Evolutionary conservation across 805 yeast species (phyloP).

Genomic region (Kregervanrija delftensis): DNA sequence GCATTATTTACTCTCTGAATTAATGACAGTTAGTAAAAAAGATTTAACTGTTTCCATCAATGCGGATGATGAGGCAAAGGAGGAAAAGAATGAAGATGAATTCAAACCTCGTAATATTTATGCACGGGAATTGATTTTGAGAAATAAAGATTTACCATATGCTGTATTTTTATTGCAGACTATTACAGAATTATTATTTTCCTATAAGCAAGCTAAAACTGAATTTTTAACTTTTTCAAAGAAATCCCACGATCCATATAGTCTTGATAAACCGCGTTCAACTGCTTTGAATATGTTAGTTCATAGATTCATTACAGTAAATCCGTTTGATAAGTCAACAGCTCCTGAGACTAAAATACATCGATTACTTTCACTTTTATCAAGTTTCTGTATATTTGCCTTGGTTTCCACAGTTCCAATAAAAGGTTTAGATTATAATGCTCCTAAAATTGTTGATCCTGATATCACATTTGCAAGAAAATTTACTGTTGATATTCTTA

Average conservation of each 20-base stretch:
- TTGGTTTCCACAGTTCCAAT: conserved; percentile 54
- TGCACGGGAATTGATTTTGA: conserved; percentile 27
- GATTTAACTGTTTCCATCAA: conserved; percentile 18
- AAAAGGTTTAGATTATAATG: conserved; percentile 37
- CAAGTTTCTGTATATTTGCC: conserved; percentile 54
- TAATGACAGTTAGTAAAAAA: conserved; percentile 38
- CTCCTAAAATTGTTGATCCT: conserved; percentile 50
- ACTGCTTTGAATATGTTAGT: conserved; percentile 72
- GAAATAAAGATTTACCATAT: conserved; percentile 55
- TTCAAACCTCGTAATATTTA: conserved; percentile 11
- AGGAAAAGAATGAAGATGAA: conserved; percentile 12
- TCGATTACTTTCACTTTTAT: conserved; percentile 50
- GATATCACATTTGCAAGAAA: conserved; percentile 69
- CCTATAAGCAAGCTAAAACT: conserved; percentile 74
- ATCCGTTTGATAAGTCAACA: conserved; percentile 31
- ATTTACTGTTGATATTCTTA: conserved; percentile 62
- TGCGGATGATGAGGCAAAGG: conserved; percentile 16
- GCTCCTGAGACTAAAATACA: conserved; percentile 41
- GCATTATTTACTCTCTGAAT: conserved; percentile 54
- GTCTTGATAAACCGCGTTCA: conserved; percentile 57
- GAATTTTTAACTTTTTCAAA: conserved; percentile 77
- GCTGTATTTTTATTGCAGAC: conserved; percentile 62
- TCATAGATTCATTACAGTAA: conserved; percentile 63
- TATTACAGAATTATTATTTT: conserved; percentile 63
- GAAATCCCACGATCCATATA: conserved; percentile 31